Percentiles rank a stretch among this genome's conserved stretches.
Conservation (phyloP, 2,329 filamentous ascomycete genomes). For the Phaeomoniella chlamydospora region DNA sequence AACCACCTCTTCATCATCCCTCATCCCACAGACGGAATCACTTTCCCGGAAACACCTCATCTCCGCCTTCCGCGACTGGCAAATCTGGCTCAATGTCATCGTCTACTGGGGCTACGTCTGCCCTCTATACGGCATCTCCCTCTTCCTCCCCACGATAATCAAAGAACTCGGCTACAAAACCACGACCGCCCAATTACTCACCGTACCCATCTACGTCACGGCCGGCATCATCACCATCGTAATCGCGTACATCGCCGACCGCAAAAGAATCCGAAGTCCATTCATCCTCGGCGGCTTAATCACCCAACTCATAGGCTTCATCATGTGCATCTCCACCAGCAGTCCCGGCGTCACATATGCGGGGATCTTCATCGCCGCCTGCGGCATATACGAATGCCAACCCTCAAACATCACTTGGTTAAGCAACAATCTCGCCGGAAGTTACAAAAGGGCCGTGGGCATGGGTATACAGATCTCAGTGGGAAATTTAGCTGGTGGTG, state of each 20-base stretch:
- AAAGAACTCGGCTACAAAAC: conserved; percentile 23
- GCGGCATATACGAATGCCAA: conserved; percentile 32
- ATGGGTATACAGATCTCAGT: conserved; percentile 52
- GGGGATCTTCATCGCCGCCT: conserved; percentile 31
- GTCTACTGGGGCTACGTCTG: conserved; percentile 28
- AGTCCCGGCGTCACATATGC: conserved; percentile 29
- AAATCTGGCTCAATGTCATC: conserved; percentile 17
- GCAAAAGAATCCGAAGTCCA: conserved; percentile 24
- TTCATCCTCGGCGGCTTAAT: conserved; percentile 41
- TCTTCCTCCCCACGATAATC: conserved; percentile 23
- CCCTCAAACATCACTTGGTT: conserved; percentile 40
- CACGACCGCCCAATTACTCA: conserved; percentile 24
- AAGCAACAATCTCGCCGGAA: conserved; percentile 42
- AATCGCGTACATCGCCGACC: conserved; percentile 40
- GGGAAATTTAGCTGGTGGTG: conserved; percentile 30
- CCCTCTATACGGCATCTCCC: conserved; percentile 25
- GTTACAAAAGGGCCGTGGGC: conserved; percentile 40
- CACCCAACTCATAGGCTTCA: conserved; percentile 41
- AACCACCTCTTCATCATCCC: not conserved
- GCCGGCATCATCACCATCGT: conserved; percentile 21
- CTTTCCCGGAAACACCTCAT: conserved; percentile 24
- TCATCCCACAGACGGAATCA: conserved; percentile 12
- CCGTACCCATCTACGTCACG: conserved; percentile 24
- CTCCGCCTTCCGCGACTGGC: conserved; percentile 25
- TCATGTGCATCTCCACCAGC: conserved; percentile 29